Percentiles rank a stretch among this genome's conserved stretches.
phyloP scores from a whole-genome alignment of 129 eudicot genomes.

The Flaveria brownii region DNA sequence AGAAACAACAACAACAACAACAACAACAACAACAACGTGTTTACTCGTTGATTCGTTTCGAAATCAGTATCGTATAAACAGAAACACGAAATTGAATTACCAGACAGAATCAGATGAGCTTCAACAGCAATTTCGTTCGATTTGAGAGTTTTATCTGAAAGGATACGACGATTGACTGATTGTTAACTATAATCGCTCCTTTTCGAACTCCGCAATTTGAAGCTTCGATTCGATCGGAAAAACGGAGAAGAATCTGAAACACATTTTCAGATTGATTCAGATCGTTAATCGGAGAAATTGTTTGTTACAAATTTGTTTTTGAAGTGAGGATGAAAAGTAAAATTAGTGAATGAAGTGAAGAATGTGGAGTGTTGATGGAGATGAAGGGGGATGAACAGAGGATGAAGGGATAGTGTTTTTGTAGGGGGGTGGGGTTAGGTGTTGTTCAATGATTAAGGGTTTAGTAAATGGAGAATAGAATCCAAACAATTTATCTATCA shows the following conservation, averaged over 20 bases:
- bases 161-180: not conserved
- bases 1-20: not conserved
- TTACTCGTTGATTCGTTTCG: slow-evolving; percentile 1
- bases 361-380: not conserved
- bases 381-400: slow-evolving; percentile 16
- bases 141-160: not conserved
- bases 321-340: not conserved
- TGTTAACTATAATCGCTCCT: slow-evolving; percentile 25
- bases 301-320: not conserved
- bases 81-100: not conserved
- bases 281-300: not conserved
- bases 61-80: not conserved
- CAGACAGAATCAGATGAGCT: slow-evolving; percentile 27
- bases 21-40: not conserved
- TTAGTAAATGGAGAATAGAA: slow-evolving; percentile 29
- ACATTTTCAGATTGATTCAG: slow-evolving; percentile 33
- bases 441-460: slow-evolving; percentile 16
- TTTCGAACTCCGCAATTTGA: slow-evolving; percentile 55
- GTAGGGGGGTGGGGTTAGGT: slow-evolving; percentile 18
- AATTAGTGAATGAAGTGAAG: slow-evolving; percentile 17
- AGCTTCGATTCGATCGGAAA: slow-evolving; percentile 45
- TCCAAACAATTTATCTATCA: slow-evolving; percentile 19
- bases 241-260: slow-evolving; percentile 45
- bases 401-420: slow-evolving; percentile 23
- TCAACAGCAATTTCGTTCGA: not conserved